These are phyloP conservation scores for Plasmodium adleri DNA, from an alignment of 169 alveolate genomes.

Conservation along the genomic window DNA sequence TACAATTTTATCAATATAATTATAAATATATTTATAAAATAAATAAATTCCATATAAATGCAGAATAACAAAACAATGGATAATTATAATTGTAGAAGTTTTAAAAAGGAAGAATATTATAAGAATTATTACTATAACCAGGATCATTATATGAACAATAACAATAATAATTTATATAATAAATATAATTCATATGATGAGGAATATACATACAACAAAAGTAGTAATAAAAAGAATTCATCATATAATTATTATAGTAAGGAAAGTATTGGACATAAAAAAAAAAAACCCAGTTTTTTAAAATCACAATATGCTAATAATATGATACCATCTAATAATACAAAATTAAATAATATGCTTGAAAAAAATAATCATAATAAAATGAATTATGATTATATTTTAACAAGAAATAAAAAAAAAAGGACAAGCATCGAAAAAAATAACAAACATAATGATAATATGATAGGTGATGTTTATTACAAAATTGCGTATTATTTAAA, in stretches of 20 bases:
- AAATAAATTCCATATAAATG: not conserved
- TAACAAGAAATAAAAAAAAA: not conserved
- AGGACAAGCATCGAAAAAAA: not conserved
- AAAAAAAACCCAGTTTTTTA: not conserved
- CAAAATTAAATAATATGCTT: too few relatives aligned
- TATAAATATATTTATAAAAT: too few relatives aligned
- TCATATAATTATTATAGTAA: constrained; percentile 5
- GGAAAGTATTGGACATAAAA: constrained; percentile 2
- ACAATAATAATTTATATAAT: too few relatives aligned
- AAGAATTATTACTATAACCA: too few relatives aligned
- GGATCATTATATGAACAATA: too few relatives aligned
- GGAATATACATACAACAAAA: too few relatives aligned
- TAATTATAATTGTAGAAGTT: not conserved
- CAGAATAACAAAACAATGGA: not conserved
- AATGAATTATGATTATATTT: not conserved
- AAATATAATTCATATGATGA: too few relatives aligned
- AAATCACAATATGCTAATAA: not conserved
- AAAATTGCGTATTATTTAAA: constrained; percentile 37
- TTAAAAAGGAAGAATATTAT: too few relatives aligned
- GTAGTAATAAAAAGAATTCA: too few relatives aligned
- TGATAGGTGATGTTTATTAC: constrained; percentile 47
- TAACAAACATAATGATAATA: constrained; percentile 6
- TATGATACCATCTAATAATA: too few relatives aligned
- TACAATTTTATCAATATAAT: too few relatives aligned
- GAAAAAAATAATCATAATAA: not conserved